Evolutionary conservation across 345 rosid genomes (phyloP).

Genomic region (Acer yangbiense): DNA sequence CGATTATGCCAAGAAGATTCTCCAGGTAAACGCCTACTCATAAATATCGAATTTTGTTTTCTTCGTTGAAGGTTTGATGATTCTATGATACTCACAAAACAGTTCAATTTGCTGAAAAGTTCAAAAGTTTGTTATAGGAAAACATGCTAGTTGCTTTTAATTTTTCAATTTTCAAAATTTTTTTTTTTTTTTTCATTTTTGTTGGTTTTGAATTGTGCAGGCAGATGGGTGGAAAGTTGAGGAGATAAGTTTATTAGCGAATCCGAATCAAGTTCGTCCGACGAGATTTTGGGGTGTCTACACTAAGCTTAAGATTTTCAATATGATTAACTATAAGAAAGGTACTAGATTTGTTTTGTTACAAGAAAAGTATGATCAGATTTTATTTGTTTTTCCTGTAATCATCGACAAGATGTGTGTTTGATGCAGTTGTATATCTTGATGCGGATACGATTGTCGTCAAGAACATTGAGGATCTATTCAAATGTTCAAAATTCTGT

Average conservation of each 20-base stretch:
- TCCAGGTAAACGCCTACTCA: constrained; percentile 37
- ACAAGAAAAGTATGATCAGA: too few relatives aligned
- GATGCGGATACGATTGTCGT: constrained; percentile 98
- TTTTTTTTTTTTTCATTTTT: background rate
- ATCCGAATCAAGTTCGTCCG: constrained; percentile 89
- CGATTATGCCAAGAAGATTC: constrained; percentile 65
- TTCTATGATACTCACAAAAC: too few relatives aligned
- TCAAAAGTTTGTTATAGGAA: background rate
- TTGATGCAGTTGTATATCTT: constrained; percentile 77
- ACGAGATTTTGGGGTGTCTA: constrained; percentile 97
- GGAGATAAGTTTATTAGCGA: constrained; percentile 78
- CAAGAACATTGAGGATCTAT: constrained; percentile 84
- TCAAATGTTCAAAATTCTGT: constrained; percentile 79
- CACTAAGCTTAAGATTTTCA: constrained; percentile 90
- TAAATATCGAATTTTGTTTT: background rate
- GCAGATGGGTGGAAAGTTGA: constrained; percentile 97
- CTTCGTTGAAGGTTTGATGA: background rate
- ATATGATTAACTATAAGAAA: constrained; percentile 84
- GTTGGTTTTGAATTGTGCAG: constrained; percentile 37
- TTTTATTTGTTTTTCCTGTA: background rate
- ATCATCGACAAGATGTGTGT: background rate
- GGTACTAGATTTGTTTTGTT: constrained; percentile 38
- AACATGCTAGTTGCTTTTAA: too few relatives aligned
- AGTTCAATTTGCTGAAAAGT: too few relatives aligned
- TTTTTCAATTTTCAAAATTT: background rate